Evolutionary conservation across 768 basidiomycete species (phyloP).

Genomic region (Tephrocybe sp.): DNA sequence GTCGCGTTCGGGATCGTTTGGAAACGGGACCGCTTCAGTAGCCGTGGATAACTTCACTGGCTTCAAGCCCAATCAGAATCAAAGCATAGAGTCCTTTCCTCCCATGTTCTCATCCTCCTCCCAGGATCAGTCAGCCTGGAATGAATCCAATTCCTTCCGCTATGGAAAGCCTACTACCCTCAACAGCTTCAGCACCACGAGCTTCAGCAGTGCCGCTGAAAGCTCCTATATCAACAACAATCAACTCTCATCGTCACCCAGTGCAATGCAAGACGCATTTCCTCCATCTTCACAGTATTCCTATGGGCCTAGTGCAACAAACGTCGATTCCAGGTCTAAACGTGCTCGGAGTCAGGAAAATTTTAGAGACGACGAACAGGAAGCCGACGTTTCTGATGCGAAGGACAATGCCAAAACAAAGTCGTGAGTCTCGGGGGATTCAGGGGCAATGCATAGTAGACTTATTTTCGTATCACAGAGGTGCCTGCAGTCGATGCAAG

Average conservation of each 20-base stretch:
- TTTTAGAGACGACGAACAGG: slow-evolving; percentile 34
- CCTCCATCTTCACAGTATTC: slow-evolving; percentile 24
- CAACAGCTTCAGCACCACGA: slow-evolving; percentile 13
- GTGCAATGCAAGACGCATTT: slow-evolving; percentile 26
- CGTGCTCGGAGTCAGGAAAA: slow-evolving; percentile 36
- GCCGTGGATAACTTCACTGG: slow-evolving; percentile 5
- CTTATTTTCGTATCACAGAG: no score
- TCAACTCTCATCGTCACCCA: slow-evolving; percentile 23
- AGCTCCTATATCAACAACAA: slow-evolving; percentile 3
- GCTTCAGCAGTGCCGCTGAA: slow-evolving; percentile 11
- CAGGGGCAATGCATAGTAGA: no score
- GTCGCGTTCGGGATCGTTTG: slow-evolving; percentile 10
- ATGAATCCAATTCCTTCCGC: slow-evolving; percentile 5
- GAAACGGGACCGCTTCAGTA: neutral
- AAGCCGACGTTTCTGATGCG: slow-evolving; percentile 31
- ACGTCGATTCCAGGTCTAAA: slow-evolving; percentile 31
- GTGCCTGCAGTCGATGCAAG: slow-evolving; percentile 77
- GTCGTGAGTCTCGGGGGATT: no score
- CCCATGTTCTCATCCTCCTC: slow-evolving; percentile 10
- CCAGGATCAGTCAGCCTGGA: slow-evolving; percentile 17
- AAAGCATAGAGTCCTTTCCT: slow-evolving; percentile 12
- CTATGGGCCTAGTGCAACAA: slow-evolving; percentile 9
- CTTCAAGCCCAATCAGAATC: slow-evolving; percentile 9
- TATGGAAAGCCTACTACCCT: slow-evolving; percentile 12
- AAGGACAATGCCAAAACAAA: slow-evolving; percentile 42